A percentile compares a stretch with the other conserved stretches of the same genome.
Conservation (phyloP, 768 basidiomycete genomes). For the Crucibulum laeve region DNA sequence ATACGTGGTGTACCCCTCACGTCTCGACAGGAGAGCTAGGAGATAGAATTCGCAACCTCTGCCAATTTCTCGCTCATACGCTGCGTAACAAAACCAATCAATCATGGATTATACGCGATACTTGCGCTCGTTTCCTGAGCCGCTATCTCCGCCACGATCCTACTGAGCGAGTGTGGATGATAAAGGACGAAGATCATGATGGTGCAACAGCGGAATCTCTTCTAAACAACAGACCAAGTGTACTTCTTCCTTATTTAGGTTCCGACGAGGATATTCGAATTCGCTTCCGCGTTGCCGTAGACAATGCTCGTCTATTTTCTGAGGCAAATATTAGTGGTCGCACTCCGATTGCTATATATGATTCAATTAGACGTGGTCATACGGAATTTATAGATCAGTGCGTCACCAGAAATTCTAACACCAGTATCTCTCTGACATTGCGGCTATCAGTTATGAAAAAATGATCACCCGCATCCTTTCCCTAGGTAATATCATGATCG, state of each 20-base stretch:
- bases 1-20: constrained; percentile 46
- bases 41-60: constrained; percentile 43
- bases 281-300: constrained; percentile 67
- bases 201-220: constrained; percentile 11
- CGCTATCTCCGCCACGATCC: constrained; percentile 60
- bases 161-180: constrained; percentile 42
- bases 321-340: constrained; percentile 31
- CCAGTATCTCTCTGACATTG: constrained; percentile 1
- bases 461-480: constrained; percentile 72
- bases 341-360: constrained; percentile 38
- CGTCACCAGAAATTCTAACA: constrained; percentile 17
- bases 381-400: constrained; percentile 46
- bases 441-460: constrained; percentile 54
- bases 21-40: constrained; percentile 29
- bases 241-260: constrained; percentile 47
- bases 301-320: constrained; percentile 56
- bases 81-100: constrained; percentile 35
- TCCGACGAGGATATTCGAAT: constrained; percentile 81
- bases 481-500: constrained; percentile 75
- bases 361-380: constrained; percentile 38
- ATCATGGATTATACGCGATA: constrained; percentile 69
- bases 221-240: constrained; percentile 27
- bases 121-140: constrained; percentile 61
- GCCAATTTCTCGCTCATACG: constrained; percentile 47
- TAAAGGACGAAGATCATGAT: constrained; percentile 23